Percentiles rank a stretch among this genome's conserved stretches.
These are phyloP conservation scores for Fraxinus velutina DNA, from an alignment of 305 asterid species.

Conservation along the genomic window DNA sequence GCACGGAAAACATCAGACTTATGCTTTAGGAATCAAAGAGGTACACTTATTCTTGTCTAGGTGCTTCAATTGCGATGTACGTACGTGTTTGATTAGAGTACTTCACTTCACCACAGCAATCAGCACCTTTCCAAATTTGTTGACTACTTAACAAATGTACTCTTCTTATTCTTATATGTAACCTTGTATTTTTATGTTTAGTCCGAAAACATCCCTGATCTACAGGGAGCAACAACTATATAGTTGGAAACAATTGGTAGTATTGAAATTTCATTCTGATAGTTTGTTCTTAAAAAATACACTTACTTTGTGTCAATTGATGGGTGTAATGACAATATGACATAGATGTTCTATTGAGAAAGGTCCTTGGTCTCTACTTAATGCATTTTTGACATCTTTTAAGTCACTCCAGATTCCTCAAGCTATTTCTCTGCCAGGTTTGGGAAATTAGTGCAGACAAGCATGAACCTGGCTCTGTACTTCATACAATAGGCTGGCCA, in stretches of 20 bases:
- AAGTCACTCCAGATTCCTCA: conserved; percentile 15
- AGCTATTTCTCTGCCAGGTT: conserved; percentile 51
- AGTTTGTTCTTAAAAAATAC: neutral
- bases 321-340: neutral
- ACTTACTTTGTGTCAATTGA: neutral
- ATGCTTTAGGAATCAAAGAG: conserved; percentile 98
- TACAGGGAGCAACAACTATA: neutral
- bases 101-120: conserved; percentile 6
- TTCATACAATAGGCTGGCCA: conserved; percentile 98
- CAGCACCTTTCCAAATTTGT: conserved; percentile 1
- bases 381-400: neutral
- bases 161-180: conserved; percentile 17
- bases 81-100: neutral
- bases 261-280: neutral
- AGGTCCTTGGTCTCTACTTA: neutral
- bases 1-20: conserved; percentile 92
- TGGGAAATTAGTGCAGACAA: conserved; percentile 83
- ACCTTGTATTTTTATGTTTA: conserved; percentile 3
- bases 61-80: neutral
- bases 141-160: conserved; percentile 11
- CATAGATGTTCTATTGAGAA: neutral
- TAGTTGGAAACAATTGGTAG: neutral
- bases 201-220: neutral
- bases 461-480: conserved; percentile 76
- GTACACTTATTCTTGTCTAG: conserved; percentile 32